These are phyloP conservation scores for Quercus berberidifolia DNA, from an alignment of 306 rosid genomes.

Conservation along the genomic window DNA sequence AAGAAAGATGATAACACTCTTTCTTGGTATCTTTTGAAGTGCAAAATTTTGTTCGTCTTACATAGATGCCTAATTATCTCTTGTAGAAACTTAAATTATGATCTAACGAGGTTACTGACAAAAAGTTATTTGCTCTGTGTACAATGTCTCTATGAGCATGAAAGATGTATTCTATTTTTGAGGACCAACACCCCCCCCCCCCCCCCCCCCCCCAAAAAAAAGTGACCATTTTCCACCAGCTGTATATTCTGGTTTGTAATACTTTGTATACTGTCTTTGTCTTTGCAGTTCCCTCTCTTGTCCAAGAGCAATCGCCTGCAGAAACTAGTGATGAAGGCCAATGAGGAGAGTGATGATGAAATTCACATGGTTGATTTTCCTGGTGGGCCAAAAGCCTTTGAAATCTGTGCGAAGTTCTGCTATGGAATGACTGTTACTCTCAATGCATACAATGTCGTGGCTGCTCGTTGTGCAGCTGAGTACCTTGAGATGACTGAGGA, in stretches of 20 bases:
- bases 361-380: slow-evolving; percentile 69
- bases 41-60: background rate
- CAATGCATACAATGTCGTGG: slow-evolving; percentile 93
- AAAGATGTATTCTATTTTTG: background rate
- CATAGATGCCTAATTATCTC: background rate
- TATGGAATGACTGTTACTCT: slow-evolving; percentile 96
- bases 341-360: slow-evolving; percentile 67
- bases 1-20: background rate
- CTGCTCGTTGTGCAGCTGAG: slow-evolving; percentile 94
- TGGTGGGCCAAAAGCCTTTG: slow-evolving; percentile 91
- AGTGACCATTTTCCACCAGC: background rate
- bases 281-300: slow-evolving; percentile 77
- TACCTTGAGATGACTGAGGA: slow-evolving; percentile 91
- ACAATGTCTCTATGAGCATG: background rate
- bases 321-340: slow-evolving; percentile 52
- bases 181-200: too few species aligned
- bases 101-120: background rate
- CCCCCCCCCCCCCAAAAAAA: background rate
- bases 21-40: background rate
- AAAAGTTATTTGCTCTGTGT: background rate
- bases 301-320: slow-evolving; percentile 83
- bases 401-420: slow-evolving; percentile 92
- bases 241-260: background rate
- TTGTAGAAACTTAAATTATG: background rate
- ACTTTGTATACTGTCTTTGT: slow-evolving; percentile 6